These are phyloP conservation scores for Acer negundo DNA, from an alignment of 345 rosid species.

Conservation along the genomic window DNA sequence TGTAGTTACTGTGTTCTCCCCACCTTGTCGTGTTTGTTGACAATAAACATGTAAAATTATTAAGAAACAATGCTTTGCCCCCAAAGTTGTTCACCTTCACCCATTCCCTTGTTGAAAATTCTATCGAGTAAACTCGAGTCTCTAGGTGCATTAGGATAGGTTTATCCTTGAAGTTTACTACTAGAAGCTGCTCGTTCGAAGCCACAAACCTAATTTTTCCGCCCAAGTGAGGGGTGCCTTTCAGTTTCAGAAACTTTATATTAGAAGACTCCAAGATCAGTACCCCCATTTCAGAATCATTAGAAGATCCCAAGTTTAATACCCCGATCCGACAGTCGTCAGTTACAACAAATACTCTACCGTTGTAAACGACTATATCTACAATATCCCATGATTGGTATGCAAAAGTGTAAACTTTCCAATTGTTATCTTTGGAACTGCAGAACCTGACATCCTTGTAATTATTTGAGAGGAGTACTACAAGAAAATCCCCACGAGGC, in stretches of 20 bases:
- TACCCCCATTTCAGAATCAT: no score
- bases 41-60: neutral
- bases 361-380: neutral
- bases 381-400: neutral
- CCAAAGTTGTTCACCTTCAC: constrained; percentile 7
- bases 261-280: neutral
- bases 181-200: neutral
- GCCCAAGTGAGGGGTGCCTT: neutral
- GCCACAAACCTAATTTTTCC: neutral
- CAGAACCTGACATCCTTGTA: neutral
- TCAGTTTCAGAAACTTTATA: neutral
- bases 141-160: no score
- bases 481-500: neutral
- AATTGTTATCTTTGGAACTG: neutral
- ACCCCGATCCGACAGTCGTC: neutral
- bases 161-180: neutral
- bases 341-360: neutral
- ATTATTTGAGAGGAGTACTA: neutral
- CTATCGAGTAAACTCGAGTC: neutral
- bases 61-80: neutral
- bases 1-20: no score
- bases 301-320: neutral
- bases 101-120: constrained; percentile 3
- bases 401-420: neutral
- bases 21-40: no score